Percentiles rank a stretch among this genome's conserved stretches.
phyloP scores from a whole-genome alignment of 306 rosid species.

The Acacia confusa region DNA sequence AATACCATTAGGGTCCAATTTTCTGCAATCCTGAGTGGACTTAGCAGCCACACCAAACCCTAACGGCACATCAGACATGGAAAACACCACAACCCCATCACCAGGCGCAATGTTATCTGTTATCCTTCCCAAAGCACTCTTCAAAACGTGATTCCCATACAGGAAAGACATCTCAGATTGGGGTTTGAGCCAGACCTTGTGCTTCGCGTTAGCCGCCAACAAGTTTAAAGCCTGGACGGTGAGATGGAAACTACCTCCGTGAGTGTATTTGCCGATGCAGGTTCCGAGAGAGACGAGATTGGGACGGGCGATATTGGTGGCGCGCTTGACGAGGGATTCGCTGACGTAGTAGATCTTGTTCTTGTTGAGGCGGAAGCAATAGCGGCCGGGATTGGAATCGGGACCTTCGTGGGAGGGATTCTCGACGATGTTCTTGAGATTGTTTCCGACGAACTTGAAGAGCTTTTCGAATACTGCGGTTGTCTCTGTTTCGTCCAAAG shows the following conservation, averaged over 20 bases:
- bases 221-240: constrained; percentile 65
- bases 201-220: constrained; percentile 75
- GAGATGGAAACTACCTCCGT: constrained; percentile 81
- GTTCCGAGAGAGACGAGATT: constrained; percentile 72
- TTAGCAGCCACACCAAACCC: constrained; percentile 90
- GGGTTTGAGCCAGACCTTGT: constrained; percentile 93
- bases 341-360: constrained; percentile 74
- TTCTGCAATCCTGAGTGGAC: constrained; percentile 92
- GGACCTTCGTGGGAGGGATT: constrained; percentile 94
- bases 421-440: constrained; percentile 80
- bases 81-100: constrained; percentile 87
- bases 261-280: constrained; percentile 89
- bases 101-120: constrained; percentile 74
- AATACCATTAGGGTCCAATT: constrained; percentile 85
- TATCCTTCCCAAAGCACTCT: constrained; percentile 84
- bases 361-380: constrained; percentile 90
- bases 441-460: constrained; percentile 85
- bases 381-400: constrained; percentile 63
- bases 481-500: constrained; percentile 78
- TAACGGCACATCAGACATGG: constrained; percentile 85
- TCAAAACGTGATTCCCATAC: constrained; percentile 84
- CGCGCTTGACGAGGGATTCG: constrained; percentile 82
- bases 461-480: constrained; percentile 80
- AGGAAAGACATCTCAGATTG: constrained; percentile 83
- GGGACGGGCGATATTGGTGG: constrained; percentile 71